phyloP scores from a whole-genome alignment of 305 asterid species.

The Caryopteris hybrid region DNA sequence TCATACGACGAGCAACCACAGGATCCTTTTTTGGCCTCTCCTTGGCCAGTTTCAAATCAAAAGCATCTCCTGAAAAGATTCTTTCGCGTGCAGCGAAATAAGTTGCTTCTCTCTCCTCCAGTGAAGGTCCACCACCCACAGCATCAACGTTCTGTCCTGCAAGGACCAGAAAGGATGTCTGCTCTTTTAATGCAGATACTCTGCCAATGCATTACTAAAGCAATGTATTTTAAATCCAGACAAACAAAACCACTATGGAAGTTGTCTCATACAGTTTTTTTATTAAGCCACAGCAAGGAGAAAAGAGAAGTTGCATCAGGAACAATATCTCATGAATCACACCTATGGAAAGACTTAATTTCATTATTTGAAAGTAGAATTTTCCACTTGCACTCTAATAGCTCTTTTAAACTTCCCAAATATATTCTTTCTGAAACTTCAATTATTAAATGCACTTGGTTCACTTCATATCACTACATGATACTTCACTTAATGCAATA shows the following conservation, averaged over 20 bases:
- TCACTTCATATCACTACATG: too few species aligned
- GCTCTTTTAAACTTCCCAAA: neutral
- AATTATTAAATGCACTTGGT: neutral
- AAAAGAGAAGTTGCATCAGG: neutral
- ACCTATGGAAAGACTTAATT: too few species aligned
- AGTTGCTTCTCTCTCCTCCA: slow-evolving; percentile 71
- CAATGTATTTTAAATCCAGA: neutral
- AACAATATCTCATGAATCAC: neutral
- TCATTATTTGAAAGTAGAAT: too few species aligned
- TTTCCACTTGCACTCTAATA: neutral
- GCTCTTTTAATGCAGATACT: neutral
- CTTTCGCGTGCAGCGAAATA: slow-evolving; percentile 71
- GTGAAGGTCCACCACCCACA: slow-evolving; percentile 36
- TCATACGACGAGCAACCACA: slow-evolving; percentile 86
- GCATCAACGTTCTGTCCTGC: slow-evolving; percentile 31
- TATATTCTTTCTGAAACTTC: neutral
- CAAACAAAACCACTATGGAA: neutral
- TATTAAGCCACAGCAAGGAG: neutral
- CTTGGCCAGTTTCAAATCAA: slow-evolving; percentile 30
- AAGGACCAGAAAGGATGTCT: slow-evolving; percentile 9
- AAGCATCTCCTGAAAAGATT: slow-evolving; percentile 50
- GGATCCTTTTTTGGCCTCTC: slow-evolving; percentile 74
- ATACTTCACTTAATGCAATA: too few species aligned
- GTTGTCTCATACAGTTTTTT: neutral
- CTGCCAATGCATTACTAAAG: slow-evolving; percentile 5